phyloP scores from a whole-genome alignment of 495 filamentous ascomycete genomes.

The Penicillium nucicola region DNA sequence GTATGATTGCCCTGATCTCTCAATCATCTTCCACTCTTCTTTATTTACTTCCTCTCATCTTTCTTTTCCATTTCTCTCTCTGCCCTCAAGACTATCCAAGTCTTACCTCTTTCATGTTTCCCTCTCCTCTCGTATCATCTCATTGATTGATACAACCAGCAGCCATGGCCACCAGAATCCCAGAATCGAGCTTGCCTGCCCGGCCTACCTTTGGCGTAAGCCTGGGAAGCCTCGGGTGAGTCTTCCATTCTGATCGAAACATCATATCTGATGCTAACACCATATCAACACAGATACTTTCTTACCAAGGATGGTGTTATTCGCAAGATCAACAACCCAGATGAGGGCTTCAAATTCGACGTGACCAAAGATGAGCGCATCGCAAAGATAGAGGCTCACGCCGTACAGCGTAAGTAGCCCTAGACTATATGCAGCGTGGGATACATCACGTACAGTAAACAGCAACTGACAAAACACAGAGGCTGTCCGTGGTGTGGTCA shows the following conservation, averaged over 20 bases:
- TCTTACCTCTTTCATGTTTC: not conserved
- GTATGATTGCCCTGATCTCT: too few species aligned
- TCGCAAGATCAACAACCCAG: constrained; percentile 59
- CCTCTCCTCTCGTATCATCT: not conserved
- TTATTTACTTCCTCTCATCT: not conserved
- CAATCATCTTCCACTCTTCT: not conserved
- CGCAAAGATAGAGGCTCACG: too few species aligned
- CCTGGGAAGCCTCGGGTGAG: constrained; percentile 68
- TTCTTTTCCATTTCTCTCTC: not conserved
- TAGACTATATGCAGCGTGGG: constrained; percentile 38
- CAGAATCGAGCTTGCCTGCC: too few species aligned
- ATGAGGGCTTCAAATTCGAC: constrained; percentile 69
- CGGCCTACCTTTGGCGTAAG: too few species aligned
- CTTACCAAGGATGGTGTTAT: constrained; percentile 71
- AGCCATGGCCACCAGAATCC: too few species aligned
- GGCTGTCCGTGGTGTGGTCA: constrained; percentile 59
- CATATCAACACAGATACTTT: constrained; percentile 53
- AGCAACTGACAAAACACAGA: constrained; percentile 35
- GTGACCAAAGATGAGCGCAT: constrained; percentile 62
- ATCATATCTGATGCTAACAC: not conserved
- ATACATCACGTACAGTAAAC: too few species aligned
- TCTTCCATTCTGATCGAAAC: not conserved
- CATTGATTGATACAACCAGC: too few species aligned
- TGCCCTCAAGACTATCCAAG: not conserved
- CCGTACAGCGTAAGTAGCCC: constrained; percentile 62